These are phyloP conservation scores for Linnemannia schmuckeri DNA, from an alignment of 192 early-diverging fungal genomes.

Conservation along the genomic window DNA sequence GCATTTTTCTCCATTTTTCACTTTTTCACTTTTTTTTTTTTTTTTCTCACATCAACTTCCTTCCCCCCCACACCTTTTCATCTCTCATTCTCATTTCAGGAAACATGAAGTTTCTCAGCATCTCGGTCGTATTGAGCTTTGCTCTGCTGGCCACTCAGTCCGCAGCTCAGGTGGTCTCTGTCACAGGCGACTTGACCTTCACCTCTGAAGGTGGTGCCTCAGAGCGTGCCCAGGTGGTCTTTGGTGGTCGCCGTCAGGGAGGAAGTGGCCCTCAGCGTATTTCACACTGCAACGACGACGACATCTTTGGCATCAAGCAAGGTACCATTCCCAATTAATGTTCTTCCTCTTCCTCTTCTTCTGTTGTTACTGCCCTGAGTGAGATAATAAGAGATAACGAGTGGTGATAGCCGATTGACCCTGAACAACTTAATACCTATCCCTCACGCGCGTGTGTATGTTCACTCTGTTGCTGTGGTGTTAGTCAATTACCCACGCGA, in stretches of 20 bases:
- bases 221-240: slow-evolving; percentile 20
- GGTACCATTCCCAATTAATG: slow-evolving; percentile 11
- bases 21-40: not conserved
- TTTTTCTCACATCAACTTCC: not conserved
- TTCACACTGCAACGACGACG: not conserved
- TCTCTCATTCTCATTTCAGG: not conserved
- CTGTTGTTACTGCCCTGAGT: not conserved
- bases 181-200: not conserved
- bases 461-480: not conserved
- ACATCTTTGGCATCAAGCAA: slow-evolving; percentile 28
- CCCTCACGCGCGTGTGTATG: not conserved
- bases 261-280: slow-evolving; percentile 9
- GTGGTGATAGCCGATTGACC: not conserved
- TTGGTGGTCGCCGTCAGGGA: slow-evolving; percentile 24
- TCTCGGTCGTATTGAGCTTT: slow-evolving; percentile 30
- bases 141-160: slow-evolving; percentile 27
- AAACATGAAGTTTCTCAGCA: slow-evolving; percentile 43
- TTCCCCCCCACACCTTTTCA: not conserved
- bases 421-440: not conserved
- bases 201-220: not conserved
- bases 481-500: slow-evolving; percentile 40
- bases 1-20: no score
- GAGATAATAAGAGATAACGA: not conserved
- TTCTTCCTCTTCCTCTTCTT: not conserved
- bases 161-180: not conserved